A percentile compares a stretch with the other conserved stretches of the same genome.
Conservation (phyloP, 192 early-diverging fungal species). For the Backusella psychrophila region DNA sequence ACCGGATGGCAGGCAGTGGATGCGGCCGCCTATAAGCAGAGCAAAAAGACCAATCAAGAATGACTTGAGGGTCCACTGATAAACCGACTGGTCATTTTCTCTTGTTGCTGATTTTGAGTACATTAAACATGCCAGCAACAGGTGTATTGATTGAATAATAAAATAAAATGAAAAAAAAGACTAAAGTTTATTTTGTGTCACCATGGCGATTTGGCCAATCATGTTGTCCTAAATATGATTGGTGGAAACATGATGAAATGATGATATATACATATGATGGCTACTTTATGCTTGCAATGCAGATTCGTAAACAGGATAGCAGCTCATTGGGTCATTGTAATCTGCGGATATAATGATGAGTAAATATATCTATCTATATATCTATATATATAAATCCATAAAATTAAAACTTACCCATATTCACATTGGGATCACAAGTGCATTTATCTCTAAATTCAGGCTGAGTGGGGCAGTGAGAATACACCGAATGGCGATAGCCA, state of each 20-base stretch:
- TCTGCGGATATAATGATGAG: not conserved
- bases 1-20: not conserved
- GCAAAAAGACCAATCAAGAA: not conserved
- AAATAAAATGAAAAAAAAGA: not conserved
- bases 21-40: not conserved
- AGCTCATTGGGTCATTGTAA: not conserved
- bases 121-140: not conserved
- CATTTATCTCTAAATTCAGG: conserved; percentile 44
- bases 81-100: not conserved
- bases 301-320: not conserved
- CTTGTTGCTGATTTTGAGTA: not conserved
- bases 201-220: not conserved
- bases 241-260: too few relatives aligned
- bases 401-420: conserved; percentile 41
- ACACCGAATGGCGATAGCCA: conserved; percentile 66
- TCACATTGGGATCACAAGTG: conserved; percentile 45
- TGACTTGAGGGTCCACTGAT: not conserved
- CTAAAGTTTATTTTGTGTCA: not conserved
- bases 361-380: not conserved
- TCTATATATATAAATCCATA: not conserved
- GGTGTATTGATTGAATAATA: not conserved
- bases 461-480: conserved; percentile 57
- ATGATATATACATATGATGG: too few relatives aligned
- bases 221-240: not conserved
- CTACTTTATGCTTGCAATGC: not conserved